phyloP scores from a whole-genome alignment of 1,139 yeast species.

The Lodderomyces metapsilosis region DNA sequence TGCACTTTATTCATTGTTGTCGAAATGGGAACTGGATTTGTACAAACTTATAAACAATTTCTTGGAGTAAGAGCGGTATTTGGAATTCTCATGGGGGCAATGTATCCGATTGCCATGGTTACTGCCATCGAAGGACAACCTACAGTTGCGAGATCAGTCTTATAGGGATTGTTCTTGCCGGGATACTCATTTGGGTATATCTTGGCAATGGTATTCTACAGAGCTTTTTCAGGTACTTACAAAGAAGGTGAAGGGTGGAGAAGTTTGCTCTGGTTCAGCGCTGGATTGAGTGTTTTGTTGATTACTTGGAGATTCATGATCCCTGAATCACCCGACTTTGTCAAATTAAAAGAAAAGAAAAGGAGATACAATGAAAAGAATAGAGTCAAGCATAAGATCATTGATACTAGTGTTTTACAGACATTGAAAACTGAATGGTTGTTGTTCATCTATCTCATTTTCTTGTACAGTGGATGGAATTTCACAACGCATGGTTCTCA shows the following conservation, averaged over 20 bases:
- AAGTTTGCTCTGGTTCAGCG: conserved; percentile 76
- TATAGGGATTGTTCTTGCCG: conserved; percentile 39
- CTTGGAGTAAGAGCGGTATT: conserved; percentile 53
- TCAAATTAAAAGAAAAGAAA: conserved; percentile 19
- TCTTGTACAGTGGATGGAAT: conserved; percentile 50
- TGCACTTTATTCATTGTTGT: conserved; percentile 52
- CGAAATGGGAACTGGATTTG: conserved; percentile 74
- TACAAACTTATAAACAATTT: conserved; percentile 60
- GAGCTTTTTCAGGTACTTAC: conserved; percentile 62
- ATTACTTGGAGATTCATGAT: conserved; percentile 31
- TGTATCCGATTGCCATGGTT: conserved; percentile 32
- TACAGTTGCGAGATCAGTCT: conserved; percentile 30
- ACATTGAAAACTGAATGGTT: conserved; percentile 42
- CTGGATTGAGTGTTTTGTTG: conserved; percentile 49
- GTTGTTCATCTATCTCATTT: conserved; percentile 41
- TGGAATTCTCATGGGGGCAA: conserved; percentile 42
- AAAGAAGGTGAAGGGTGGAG: conserved; percentile 59
- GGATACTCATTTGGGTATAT: conserved; percentile 42
- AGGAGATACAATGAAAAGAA: conserved; percentile 12
- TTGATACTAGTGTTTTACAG: conserved; percentile 18
- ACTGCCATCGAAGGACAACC: conserved; percentile 40
- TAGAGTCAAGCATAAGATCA: conserved; percentile 1
- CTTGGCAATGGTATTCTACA: conserved; percentile 34
- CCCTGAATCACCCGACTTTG: conserved; percentile 33
- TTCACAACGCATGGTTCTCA: conserved; percentile 57